These are phyloP conservation scores for Pyrenochaeta sp. DNA, from an alignment of 2,329 filamentous ascomycete species.

Conservation along the genomic window DNA sequence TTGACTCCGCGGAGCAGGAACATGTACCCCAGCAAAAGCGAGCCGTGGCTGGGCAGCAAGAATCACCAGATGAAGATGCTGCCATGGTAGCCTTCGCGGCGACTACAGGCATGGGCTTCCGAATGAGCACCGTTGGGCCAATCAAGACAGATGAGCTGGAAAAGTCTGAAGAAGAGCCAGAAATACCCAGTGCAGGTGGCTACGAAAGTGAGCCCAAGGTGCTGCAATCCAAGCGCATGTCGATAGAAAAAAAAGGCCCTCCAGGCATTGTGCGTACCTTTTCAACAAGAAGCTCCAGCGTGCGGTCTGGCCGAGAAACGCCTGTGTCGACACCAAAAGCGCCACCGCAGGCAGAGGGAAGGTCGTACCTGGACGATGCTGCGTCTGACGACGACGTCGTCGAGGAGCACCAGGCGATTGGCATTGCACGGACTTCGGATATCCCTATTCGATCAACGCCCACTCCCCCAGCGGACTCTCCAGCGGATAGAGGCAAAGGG, in stretches of 20 bases:
- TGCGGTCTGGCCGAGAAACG: slow-evolving; percentile 30
- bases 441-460: slow-evolving; percentile 42
- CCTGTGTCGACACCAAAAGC: slow-evolving; percentile 26
- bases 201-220: slow-evolving; percentile 41
- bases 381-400: slow-evolving; percentile 35
- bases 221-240: slow-evolving; percentile 47
- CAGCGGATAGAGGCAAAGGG: slow-evolving; percentile 21
- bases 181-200: slow-evolving; percentile 26
- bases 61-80: slow-evolving; percentile 28
- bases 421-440: slow-evolving; percentile 55
- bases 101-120: slow-evolving; percentile 41
- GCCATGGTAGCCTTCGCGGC: slow-evolving; percentile 45
- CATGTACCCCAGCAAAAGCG: slow-evolving; percentile 7
- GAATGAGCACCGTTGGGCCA: slow-evolving; percentile 29
- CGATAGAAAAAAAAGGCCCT: slow-evolving; percentile 43
- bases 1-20: slow-evolving; percentile 31
- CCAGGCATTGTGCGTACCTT: slow-evolving; percentile 44
- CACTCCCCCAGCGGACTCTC: slow-evolving; percentile 31
- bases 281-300: slow-evolving; percentile 39
- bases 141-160: slow-evolving; percentile 15
- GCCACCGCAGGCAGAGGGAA: slow-evolving; percentile 23
- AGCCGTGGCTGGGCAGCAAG: neutral
- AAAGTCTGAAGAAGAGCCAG: slow-evolving; percentile 25
- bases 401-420: slow-evolving; percentile 45
- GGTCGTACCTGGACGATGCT: slow-evolving; percentile 40